A percentile compares a stretch with the other conserved stretches of the same genome.
Evolutionary conservation across 2,329 filamentous ascomycete genomes (phyloP).

Genomic region (Diaporthe capsici): DNA sequence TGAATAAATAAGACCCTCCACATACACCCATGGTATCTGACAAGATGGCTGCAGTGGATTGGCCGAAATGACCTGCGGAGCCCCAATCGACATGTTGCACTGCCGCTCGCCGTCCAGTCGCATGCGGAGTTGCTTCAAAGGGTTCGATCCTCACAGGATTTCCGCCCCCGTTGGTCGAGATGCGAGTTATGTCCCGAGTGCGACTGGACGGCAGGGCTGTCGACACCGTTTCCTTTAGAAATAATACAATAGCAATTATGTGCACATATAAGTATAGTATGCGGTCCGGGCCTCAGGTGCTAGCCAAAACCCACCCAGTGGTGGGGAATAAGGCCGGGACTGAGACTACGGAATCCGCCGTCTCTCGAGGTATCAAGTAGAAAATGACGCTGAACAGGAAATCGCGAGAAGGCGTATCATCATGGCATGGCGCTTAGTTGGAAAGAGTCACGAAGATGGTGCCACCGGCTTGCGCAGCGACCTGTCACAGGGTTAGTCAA

Average conservation of each 20-base stretch:
- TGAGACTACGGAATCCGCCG: constrained; percentile 19
- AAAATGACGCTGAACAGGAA: constrained; percentile 41
- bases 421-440: constrained; percentile 35
- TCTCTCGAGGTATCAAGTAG: constrained; percentile 39
- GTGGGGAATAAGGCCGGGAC: constrained; percentile 17
- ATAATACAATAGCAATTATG: constrained; percentile 43
- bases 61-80: background rate
- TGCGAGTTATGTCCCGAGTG: background rate
- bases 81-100: background rate
- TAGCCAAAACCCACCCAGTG: background rate
- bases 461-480: constrained; percentile 35
- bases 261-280: constrained; percentile 38
- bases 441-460: constrained; percentile 38
- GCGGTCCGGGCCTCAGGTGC: constrained; percentile 32
- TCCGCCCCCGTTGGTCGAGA: background rate
- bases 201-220: constrained; percentile 7
- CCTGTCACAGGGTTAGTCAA: constrained; percentile 24
- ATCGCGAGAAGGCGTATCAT: constrained; percentile 36
- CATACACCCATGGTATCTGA: constrained; percentile 21
- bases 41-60: constrained; percentile 7
- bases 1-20: constrained; percentile 19
- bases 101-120: constrained; percentile 8
- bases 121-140: background rate
- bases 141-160: background rate
- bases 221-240: constrained; percentile 36